These are phyloP conservation scores for Aquanectria penicillioides DNA, from an alignment of 2,329 filamentous ascomycete genomes.

Conservation along the genomic window DNA sequence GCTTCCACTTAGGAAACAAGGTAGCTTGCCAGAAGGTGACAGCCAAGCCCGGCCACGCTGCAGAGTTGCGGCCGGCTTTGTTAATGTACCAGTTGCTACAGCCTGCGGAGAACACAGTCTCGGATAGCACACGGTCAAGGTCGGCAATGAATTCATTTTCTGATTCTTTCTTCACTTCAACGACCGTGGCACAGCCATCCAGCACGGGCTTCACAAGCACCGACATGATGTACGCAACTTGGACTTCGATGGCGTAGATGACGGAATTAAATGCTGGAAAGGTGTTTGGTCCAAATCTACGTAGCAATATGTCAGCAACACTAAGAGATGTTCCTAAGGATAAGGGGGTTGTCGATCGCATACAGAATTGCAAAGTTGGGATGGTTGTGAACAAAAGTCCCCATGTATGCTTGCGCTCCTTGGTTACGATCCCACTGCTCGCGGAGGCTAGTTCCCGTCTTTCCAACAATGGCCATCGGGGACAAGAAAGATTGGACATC, in stretches of 20 bases:
- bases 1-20: not conserved
- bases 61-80: conserved; percentile 46
- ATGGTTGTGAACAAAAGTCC: conserved; percentile 43
- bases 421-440: conserved; percentile 39
- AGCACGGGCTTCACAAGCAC: conserved; percentile 17
- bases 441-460: conserved; percentile 30
- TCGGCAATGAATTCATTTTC: conserved; percentile 44
- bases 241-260: conserved; percentile 41
- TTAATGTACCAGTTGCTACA: conserved; percentile 56
- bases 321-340: not conserved
- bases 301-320: not conserved
- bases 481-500: conserved; percentile 36
- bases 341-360: too few species aligned
- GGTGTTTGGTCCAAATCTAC: conserved; percentile 21
- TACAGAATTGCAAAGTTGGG: conserved; percentile 45
- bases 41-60: conserved; percentile 17
- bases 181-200: conserved; percentile 2
- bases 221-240: conserved; percentile 31
- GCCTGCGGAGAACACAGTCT: conserved; percentile 48
- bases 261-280: conserved; percentile 42
- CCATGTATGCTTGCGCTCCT: conserved; percentile 45
- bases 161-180: conserved; percentile 37
- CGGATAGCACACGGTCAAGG: conserved; percentile 44
- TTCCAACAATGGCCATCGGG: conserved; percentile 41
- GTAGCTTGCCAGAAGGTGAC: conserved; percentile 5